These are phyloP conservation scores for Mycena rebaudengoi DNA, from an alignment of 768 basidiomycete genomes.

Conservation along the genomic window DNA sequence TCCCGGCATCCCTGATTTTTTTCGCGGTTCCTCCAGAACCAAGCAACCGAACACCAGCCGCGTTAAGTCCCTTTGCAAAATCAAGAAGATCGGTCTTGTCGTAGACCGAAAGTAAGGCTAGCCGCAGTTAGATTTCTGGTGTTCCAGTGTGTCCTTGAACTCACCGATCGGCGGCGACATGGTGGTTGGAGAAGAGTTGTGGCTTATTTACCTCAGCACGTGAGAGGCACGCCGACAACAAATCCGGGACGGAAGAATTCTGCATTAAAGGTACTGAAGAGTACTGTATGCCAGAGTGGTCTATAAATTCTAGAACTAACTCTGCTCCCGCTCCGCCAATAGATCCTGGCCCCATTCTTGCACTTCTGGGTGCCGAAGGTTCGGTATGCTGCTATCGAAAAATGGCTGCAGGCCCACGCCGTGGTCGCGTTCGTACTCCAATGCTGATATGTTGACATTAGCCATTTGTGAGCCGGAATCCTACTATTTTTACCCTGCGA, in stretches of 20 bases:
- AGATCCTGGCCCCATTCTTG: slow-evolving; percentile 73
- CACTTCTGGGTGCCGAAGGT: slow-evolving; percentile 76
- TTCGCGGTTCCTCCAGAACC: slow-evolving; percentile 99
- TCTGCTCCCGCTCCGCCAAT: slow-evolving; percentile 50
- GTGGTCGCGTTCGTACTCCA: slow-evolving; percentile 75
- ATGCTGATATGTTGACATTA: slow-evolving; percentile 52
- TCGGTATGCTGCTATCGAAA: slow-evolving; percentile 82
- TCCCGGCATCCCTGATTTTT: slow-evolving; percentile 93
- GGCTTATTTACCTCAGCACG: too few relatives aligned
- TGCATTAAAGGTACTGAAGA: too few relatives aligned
- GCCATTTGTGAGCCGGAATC: neutral
- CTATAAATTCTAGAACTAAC: too few relatives aligned
- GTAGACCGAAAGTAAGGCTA: slow-evolving; percentile 95
- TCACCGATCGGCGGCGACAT: too few relatives aligned
- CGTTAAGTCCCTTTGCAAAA: slow-evolving; percentile 84
- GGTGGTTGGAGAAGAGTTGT: too few relatives aligned
- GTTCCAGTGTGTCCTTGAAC: too few relatives aligned
- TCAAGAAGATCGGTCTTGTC: slow-evolving; percentile 93
- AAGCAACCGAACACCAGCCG: slow-evolving; percentile 85
- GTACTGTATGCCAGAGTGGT: too few relatives aligned
- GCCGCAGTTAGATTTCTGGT: too few relatives aligned
- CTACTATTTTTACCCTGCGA: slow-evolving; percentile 67
- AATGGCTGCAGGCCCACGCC: slow-evolving; percentile 69
- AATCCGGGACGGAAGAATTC: too few relatives aligned
- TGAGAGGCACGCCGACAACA: too few relatives aligned